phyloP scores from a whole-genome alignment of 129 eudicot species.

The Artemisia argyi region DNA sequence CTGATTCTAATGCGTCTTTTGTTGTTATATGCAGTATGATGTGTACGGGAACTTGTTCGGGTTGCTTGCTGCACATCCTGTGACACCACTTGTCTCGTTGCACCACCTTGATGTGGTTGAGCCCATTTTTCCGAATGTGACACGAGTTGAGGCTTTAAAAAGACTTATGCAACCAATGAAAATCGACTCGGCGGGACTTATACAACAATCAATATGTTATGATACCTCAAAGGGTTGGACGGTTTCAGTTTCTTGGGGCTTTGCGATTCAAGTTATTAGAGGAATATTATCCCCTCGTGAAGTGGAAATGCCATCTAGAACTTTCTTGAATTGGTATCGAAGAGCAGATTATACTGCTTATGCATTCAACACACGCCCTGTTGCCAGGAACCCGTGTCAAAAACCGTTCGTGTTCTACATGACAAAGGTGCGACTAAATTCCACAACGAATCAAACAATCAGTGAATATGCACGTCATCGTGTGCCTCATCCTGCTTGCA shows the following conservation, averaged over 20 bases:
- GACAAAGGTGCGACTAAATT: slow-evolving; percentile 50
- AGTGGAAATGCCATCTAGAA: slow-evolving; percentile 95
- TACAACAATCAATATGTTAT: slow-evolving; percentile 94
- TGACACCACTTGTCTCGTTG: slow-evolving; percentile 76
- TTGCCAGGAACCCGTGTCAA: slow-evolving; percentile 81
- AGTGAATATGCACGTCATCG: slow-evolving; percentile 62
- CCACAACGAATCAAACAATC: slow-evolving; percentile 45
- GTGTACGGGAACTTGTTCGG: slow-evolving; percentile 95
- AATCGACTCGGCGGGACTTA: slow-evolving; percentile 85
- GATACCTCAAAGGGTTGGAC: slow-evolving; percentile 67
- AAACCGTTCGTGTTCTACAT: slow-evolving; percentile 86
- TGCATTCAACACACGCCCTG: slow-evolving; percentile 94
- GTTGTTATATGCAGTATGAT: slow-evolving; percentile 63
- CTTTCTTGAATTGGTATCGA: slow-evolving; percentile 94
- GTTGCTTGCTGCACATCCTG: slow-evolving; percentile 89
- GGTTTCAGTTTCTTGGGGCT: slow-evolving; percentile 95
- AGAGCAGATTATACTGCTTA: slow-evolving; percentile 94
- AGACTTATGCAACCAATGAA: slow-evolving; percentile 70
- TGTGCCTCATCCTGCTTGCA: slow-evolving; percentile 75
- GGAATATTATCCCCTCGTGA: slow-evolving; percentile 93
- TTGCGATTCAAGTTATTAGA: slow-evolving; percentile 80
- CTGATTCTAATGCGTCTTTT: background rate
- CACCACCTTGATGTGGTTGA: slow-evolving; percentile 97
- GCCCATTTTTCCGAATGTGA: slow-evolving; percentile 87
- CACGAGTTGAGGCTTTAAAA: slow-evolving; percentile 74